phyloP scores from a whole-genome alignment of 495 filamentous ascomycete species.

The Copromyces sp. region DNA sequence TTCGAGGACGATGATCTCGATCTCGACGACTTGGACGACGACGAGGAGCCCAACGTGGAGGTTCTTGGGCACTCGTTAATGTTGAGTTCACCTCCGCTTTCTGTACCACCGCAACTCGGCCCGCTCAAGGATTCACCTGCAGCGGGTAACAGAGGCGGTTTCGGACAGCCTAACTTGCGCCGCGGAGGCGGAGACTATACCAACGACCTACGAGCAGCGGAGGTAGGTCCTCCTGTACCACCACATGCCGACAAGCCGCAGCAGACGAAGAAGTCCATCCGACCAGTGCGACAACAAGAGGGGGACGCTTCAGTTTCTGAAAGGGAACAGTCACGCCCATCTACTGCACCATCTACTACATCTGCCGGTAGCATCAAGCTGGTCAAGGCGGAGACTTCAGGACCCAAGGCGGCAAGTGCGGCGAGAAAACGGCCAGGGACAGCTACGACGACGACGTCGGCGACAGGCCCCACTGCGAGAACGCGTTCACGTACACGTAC shows the following conservation, averaged over 20 bases:
- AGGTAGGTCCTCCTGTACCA: slow-evolving; percentile 1
- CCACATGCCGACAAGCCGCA: slow-evolving; percentile 15
- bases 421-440: neutral
- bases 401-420: neutral
- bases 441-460: neutral
- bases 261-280: slow-evolving; percentile 18
- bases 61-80: slow-evolving; percentile 35
- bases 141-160: slow-evolving; percentile 30
- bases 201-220: neutral
- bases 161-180: neutral
- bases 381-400: neutral
- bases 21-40: slow-evolving; percentile 39
- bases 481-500: neutral
- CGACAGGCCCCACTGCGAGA: neutral
- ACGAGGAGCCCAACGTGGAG: slow-evolving; percentile 38
- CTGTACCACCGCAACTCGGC: slow-evolving; percentile 30
- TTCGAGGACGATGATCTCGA: slow-evolving; percentile 44
- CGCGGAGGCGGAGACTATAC: neutral
- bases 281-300: slow-evolving; percentile 14
- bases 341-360: slow-evolving; percentile 3
- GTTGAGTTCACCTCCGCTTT: slow-evolving; percentile 24
- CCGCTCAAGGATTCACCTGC: slow-evolving; percentile 38
- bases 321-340: neutral
- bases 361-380: slow-evolving; percentile 3
- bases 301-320: neutral